Evolutionary conservation across 805 yeast species (phyloP), one percentile per base, ranked within the genome.

Genomic region (Saturnispora dispora): DNA sequence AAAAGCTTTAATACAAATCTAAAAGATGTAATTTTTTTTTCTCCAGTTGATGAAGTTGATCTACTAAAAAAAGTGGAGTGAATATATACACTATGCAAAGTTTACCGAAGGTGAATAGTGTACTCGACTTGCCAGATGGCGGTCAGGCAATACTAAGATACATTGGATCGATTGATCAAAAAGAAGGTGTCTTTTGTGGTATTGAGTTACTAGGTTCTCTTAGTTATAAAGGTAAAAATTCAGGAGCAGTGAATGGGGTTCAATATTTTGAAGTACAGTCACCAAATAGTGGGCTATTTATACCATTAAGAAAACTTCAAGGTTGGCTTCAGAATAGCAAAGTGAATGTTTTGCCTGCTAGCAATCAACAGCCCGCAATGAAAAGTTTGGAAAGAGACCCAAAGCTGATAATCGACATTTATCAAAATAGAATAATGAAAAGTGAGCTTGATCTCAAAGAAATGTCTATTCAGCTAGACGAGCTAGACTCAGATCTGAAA

Each of bases 171-270:
- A 87, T 91, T 17, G 76, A 81, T 22, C 83, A 83, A 22, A 88
- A 86, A 61, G 66, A 69, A 6, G 96, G 96, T 0, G 71, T 74
- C 10, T 91, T 82, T 70, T 96, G 90, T 5, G 99, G 99, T 2
- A 75, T 91, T 5, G 97, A 91, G 63, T 70, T 91, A 42, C 60
- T 81, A n/a, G 90, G 86, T 1, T 82, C 81, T 1, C 75, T 78
- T 40, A 69, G 77, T 0, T 62, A 71, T 5, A 71, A 78, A 50
- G 99, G 99, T 22, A 86, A 88, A 65, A 93, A 91, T 62, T 77
- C 80, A 50, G 99, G 99, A n/a, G 76, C 78, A 41, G 88, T 82
- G 44, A 77, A 83, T 52, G 96, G 95, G 0, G 63, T 70, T 7
- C 71, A 71, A 50, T 89, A 89, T 63, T 90, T 90, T 62, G 70